Conservation (phyloP, 164 flowering plant genomes). For the Saururus chinensis region DNA sequence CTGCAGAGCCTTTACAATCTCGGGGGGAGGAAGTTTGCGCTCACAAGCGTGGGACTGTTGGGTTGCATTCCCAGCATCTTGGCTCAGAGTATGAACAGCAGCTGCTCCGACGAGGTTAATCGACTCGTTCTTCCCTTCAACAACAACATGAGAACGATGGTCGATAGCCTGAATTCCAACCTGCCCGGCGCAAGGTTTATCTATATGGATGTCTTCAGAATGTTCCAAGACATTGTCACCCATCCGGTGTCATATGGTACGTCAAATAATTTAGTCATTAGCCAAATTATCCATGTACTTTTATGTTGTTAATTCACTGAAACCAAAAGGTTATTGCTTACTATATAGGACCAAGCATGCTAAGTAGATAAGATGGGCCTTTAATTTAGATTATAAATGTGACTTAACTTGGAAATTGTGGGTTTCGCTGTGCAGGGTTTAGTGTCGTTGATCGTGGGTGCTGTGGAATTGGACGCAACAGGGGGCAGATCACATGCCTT, state of each 20-base stretch:
- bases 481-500: conserved; percentile 87
- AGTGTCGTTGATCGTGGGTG: conserved; percentile 59
- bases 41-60: conserved; percentile 55
- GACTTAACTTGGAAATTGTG: no score
- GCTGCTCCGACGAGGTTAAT: conserved; percentile 53
- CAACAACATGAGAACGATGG: conserved; percentile 41
- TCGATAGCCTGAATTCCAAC: conserved; percentile 41
- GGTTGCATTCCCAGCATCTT: conserved; percentile 77
- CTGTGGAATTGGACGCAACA: conserved; percentile 82
- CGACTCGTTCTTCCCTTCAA: conserved; percentile 48
- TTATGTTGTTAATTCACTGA: no score
- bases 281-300: no score
- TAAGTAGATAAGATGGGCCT: no score
- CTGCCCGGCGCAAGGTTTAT: conserved; percentile 53
- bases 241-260: conserved; percentile 47
- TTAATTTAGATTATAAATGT: no score
- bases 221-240: conserved; percentile 47
- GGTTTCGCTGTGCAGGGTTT: conserved; percentile 33
- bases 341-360: no score
- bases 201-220: conserved; percentile 33
- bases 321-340: no score
- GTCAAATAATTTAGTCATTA: background rate
- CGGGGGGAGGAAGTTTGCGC: conserved; percentile 54
- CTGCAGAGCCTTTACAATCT: conserved; percentile 60
- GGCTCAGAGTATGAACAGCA: conserved; percentile 34